phyloP scores from a whole-genome alignment of 768 basidiomycete genomes.

The Cantharellus anzutake region DNA sequence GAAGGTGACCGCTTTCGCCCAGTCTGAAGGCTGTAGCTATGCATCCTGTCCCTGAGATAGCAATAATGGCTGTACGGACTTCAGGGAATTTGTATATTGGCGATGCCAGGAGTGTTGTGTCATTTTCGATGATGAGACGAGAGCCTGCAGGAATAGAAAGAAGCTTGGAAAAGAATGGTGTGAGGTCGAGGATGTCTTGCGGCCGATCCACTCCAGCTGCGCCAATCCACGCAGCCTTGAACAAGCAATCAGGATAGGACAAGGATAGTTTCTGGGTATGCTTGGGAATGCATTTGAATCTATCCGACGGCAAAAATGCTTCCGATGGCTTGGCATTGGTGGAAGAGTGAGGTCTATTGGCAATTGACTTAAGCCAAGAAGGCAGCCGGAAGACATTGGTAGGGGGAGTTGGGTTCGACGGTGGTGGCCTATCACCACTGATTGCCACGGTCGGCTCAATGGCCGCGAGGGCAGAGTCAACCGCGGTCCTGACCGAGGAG shows the following conservation, averaged over 20 bases:
- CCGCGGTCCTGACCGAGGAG: conserved; percentile 29
- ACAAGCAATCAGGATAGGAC: not conserved
- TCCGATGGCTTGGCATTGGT: not conserved
- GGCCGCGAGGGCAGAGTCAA: conserved; percentile 27
- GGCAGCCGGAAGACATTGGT: not conserved
- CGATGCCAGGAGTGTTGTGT: conserved; percentile 68
- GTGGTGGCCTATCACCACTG: too few species aligned
- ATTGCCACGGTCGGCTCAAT: not conserved
- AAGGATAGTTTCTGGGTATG: not conserved
- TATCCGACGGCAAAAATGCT: not conserved
- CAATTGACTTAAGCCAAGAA: not conserved
- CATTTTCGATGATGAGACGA: conserved; percentile 49
- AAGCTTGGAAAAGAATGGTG: conserved; percentile 29
- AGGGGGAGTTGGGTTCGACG: not conserved
- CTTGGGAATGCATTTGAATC: not conserved
- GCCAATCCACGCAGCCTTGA: conserved; percentile 66
- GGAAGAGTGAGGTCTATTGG: not conserved
- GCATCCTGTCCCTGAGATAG: conserved; percentile 69
- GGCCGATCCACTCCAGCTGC: conserved; percentile 68
- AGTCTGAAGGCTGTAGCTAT: conserved; percentile 32
- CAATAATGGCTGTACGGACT: conserved; percentile 42
- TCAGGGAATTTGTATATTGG: conserved; percentile 46
- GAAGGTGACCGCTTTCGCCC: conserved; percentile 16
- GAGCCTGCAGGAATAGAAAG: conserved; percentile 36
- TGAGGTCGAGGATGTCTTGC: conserved; percentile 36